Evolutionary conservation across 2,329 filamentous ascomycete genomes (phyloP).

Genomic region (Thelonectria discophora): DNA sequence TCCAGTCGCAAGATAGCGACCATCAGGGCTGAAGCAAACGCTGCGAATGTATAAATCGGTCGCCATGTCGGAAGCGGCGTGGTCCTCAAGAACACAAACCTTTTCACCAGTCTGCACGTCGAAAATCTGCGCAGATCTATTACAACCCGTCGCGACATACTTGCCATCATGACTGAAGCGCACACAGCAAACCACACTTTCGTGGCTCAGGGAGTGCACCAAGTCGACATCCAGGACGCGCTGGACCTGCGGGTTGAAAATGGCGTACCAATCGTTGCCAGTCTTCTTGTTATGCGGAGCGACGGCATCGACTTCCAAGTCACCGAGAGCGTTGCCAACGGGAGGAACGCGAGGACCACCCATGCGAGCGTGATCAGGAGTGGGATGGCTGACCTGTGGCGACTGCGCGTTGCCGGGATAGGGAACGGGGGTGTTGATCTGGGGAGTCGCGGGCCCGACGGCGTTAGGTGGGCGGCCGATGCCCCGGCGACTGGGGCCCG

Average conservation of each 20-base stretch:
- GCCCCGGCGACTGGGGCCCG: conserved; percentile 80
- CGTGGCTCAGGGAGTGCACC: conserved; percentile 90
- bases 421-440: conserved; percentile 87
- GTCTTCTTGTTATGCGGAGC: conserved; percentile 89
- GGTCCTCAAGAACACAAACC: conserved; percentile 89
- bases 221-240: conserved; percentile 92
- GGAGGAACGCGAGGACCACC: conserved; percentile 59
- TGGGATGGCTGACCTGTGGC: conserved; percentile 87
- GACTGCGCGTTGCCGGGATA: conserved; percentile 86
- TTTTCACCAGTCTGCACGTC: conserved; percentile 89
- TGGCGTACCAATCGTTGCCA: conserved; percentile 91
- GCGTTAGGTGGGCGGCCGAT: conserved; percentile 71
- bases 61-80: conserved; percentile 78
- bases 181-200: conserved; percentile 98
- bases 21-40: conserved; percentile 98
- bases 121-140: conserved; percentile 98
- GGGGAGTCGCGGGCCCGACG: conserved; percentile 82
- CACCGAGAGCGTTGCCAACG: conserved; percentile 74
- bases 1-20: conserved; percentile 91
- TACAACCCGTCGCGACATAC: conserved; percentile 96
- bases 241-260: conserved; percentile 93
- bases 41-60: conserved; percentile 97
- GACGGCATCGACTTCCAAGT: conserved; percentile 86
- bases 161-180: conserved; percentile 96
- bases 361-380: conserved; percentile 70